phyloP scores from a whole-genome alignment of 345 rosid species.

The Viola odorata region DNA sequence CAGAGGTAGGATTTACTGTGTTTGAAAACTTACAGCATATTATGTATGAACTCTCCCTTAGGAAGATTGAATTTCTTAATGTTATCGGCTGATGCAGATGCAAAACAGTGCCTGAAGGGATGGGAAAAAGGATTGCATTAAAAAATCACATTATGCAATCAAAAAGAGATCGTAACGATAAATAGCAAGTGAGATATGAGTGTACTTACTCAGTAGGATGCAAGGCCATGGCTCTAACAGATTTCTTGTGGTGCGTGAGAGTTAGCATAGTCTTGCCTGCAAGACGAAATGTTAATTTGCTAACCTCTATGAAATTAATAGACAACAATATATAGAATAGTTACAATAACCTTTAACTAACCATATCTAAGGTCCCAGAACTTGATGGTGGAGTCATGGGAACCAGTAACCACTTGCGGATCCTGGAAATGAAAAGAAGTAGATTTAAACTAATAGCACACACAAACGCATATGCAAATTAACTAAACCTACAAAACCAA shows the following conservation, averaged over 20 bases:
- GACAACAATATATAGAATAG: background rate
- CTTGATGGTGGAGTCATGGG: constrained; percentile 92
- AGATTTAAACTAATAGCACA: constrained; percentile 5
- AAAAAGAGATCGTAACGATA: background rate
- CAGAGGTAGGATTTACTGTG: background rate
- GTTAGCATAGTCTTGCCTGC: constrained; percentile 91
- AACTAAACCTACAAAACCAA: background rate
- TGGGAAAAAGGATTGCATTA: constrained; percentile 3
- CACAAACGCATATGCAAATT: background rate
- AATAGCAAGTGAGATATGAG: background rate
- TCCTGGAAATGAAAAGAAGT: constrained; percentile 46
- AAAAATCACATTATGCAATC: constrained; percentile 1
- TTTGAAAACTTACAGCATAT: constrained; percentile 82
- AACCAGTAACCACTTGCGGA: constrained; percentile 98
- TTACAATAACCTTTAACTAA: constrained; percentile 15
- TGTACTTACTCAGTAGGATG: constrained; percentile 88
- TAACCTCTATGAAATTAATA: background rate
- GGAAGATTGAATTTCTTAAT: constrained; percentile 89
- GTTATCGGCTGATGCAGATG: constrained; percentile 98
- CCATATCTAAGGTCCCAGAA: constrained; percentile 99
- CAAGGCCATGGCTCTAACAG: constrained; percentile 89
- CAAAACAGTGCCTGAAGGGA: constrained; percentile 67
- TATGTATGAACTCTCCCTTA: constrained; percentile 86
- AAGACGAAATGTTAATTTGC: constrained; percentile 13
- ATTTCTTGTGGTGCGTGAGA: constrained; percentile 95